A percentile compares a stretch with the other conserved stretches of the same genome.
These are phyloP conservation scores for Arxiozyma heterogenica DNA, from an alignment of 1,139 yeast species.

Conservation along the genomic window DNA sequence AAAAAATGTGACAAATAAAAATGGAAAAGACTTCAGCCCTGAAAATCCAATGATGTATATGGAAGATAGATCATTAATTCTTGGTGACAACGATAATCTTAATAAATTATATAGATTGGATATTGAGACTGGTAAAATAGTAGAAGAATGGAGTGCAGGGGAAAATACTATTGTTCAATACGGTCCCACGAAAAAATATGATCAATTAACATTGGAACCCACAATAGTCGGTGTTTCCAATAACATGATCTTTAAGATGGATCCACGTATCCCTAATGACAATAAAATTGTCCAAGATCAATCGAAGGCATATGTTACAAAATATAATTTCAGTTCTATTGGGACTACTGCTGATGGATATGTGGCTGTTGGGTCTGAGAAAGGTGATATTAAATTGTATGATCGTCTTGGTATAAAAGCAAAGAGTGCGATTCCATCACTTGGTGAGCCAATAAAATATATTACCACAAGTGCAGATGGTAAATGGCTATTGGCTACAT, in stretches of 20 bases:
- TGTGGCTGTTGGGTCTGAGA: slow-evolving; percentile 64
- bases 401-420: slow-evolving; percentile 67
- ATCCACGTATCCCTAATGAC: slow-evolving; percentile 56
- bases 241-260: slow-evolving; percentile 61
- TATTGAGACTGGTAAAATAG: slow-evolving; percentile 64
- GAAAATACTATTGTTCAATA: slow-evolving; percentile 45
- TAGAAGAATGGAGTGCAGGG: slow-evolving; percentile 69
- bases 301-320: slow-evolving; percentile 44
- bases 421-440: slow-evolving; percentile 67
- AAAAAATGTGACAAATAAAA: slow-evolving; percentile 44
- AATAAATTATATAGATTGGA: slow-evolving; percentile 62
- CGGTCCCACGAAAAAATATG: slow-evolving; percentile 62
- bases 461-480: slow-evolving; percentile 74
- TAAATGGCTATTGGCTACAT: slow-evolving; percentile 72
- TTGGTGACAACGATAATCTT: slow-evolving; percentile 44
- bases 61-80: slow-evolving; percentile 57
- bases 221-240: slow-evolving; percentile 63
- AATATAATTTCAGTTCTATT: slow-evolving; percentile 50
- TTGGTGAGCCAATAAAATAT: slow-evolving; percentile 65
- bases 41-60: slow-evolving; percentile 63
- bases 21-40: slow-evolving; percentile 50
- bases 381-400: slow-evolving; percentile 68
- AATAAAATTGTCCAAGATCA: slow-evolving; percentile 50
- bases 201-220: slow-evolving; percentile 64
- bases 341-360: slow-evolving; percentile 68